phyloP scores from a whole-genome alignment of 768 basidiomycete species.

The Macrolepiota dolichaula region DNA sequence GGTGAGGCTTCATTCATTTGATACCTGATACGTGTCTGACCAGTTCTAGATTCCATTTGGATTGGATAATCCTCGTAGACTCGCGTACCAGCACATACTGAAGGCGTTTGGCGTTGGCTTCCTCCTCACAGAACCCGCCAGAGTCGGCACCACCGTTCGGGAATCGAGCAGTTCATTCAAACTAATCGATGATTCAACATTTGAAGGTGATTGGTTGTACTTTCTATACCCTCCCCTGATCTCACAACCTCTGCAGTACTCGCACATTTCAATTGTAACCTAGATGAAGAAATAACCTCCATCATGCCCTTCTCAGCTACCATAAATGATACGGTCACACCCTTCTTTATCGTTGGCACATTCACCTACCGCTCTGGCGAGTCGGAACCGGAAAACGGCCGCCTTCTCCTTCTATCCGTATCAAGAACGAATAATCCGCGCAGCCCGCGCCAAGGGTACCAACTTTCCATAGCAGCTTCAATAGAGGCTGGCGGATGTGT shows the following conservation, averaged over 20 bases:
- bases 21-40: slow-evolving; percentile 9
- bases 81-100: slow-evolving; percentile 54
- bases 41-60: slow-evolving; percentile 62
- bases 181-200: slow-evolving; percentile 61
- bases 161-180: slow-evolving; percentile 53
- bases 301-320: slow-evolving; percentile 34
- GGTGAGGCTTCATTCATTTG: slow-evolving; percentile 34
- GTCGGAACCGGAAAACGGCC: slow-evolving; percentile 51
- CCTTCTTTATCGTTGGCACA: slow-evolving; percentile 51
- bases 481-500: slow-evolving; percentile 60
- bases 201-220: slow-evolving; percentile 46
- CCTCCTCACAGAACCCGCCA: slow-evolving; percentile 46
- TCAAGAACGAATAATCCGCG: slow-evolving; percentile 20
- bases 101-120: slow-evolving; percentile 68
- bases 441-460: slow-evolving; percentile 21
- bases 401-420: slow-evolving; percentile 54
- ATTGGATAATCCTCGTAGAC: slow-evolving; percentile 63
- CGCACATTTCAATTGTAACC: slow-evolving; percentile 42
- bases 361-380: slow-evolving; percentile 39
- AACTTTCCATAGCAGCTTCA: slow-evolving; percentile 40
- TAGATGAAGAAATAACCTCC: slow-evolving; percentile 63
- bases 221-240: neutral
- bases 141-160: slow-evolving; percentile 46
- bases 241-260: slow-evolving; percentile 29
- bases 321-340: slow-evolving; percentile 25